Evolutionary conservation across 164 flowering plant species (phyloP).

Genomic region (Vitis cinerea): DNA sequence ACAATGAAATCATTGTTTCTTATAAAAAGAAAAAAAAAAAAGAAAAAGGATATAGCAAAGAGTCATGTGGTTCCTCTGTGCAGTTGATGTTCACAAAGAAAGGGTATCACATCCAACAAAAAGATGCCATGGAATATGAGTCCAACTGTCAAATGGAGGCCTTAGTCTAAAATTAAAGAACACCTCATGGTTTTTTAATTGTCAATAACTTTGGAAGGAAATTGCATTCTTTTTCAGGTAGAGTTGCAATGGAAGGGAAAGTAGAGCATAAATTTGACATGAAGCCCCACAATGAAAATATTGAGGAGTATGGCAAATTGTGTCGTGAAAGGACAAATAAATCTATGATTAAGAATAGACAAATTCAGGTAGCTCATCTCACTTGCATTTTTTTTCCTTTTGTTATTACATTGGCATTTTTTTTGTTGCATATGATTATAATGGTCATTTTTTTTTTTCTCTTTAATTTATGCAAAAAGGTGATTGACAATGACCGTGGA

Average conservation of each 20-base stretch:
- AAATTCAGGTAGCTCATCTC: slow-evolving; percentile 44
- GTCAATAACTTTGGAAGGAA: not conserved
- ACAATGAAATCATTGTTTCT: no score
- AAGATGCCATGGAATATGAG: no score
- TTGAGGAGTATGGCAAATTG: slow-evolving; percentile 63
- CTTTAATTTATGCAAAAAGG: slow-evolving; percentile 26
- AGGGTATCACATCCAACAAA: no score
- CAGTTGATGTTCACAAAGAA: no score
- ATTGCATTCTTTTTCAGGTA: slow-evolving; percentile 27
- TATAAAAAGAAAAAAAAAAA: no score
- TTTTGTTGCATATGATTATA: not conserved
- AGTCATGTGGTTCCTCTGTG: no score
- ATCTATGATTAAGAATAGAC: slow-evolving; percentile 63
- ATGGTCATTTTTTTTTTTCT: not conserved
- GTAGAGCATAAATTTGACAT: slow-evolving; percentile 77
- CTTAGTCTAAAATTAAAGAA: no score
- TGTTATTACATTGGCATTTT: slow-evolving; percentile 3
- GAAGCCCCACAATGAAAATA: slow-evolving; percentile 60
- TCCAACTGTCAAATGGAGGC: no score
- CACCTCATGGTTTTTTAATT: no score
- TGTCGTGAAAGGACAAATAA: slow-evolving; percentile 79
- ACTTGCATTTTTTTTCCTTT: not conserved
- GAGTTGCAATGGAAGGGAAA: slow-evolving; percentile 61
- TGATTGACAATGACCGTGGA: slow-evolving; percentile 73
- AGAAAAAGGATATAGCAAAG: no score